Conservation (phyloP, 768 basidiomycete species). For the Pholiota microspora region DNA sequence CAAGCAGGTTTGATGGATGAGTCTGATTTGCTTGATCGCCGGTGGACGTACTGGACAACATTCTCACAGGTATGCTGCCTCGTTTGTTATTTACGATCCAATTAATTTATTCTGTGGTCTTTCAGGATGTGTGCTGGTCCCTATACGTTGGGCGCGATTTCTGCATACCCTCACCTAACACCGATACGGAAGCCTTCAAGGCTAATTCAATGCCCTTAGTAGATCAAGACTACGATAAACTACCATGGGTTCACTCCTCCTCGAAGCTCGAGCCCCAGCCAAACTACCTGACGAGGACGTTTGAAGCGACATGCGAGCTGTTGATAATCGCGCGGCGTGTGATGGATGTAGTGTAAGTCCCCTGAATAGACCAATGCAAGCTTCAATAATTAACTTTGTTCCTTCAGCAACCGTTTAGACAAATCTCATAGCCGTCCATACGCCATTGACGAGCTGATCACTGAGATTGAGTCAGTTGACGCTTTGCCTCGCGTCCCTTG, state of each 20-base stretch:
- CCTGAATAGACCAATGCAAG: too few relatives aligned
- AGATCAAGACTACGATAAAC: slow-evolving; percentile 46
- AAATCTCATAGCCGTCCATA: slow-evolving; percentile 36
- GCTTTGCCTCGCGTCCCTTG: neutral
- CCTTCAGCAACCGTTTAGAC: slow-evolving; percentile 41
- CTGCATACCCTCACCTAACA: slow-evolving; percentile 37
- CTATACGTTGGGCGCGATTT: slow-evolving; percentile 65
- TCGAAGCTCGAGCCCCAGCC: slow-evolving; percentile 38
- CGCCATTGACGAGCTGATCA: slow-evolving; percentile 45
- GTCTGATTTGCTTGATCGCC: slow-evolving; percentile 53
- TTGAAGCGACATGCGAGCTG: slow-evolving; percentile 48
- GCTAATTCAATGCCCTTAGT: slow-evolving; percentile 46
- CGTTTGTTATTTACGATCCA: neutral
- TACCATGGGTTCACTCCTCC: slow-evolving; percentile 42
- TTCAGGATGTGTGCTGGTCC: slow-evolving; percentile 62
- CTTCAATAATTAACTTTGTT: neutral
- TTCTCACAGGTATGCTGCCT: slow-evolving; percentile 43
- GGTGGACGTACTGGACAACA: slow-evolving; percentile 60
- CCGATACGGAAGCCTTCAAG: slow-evolving; percentile 19
- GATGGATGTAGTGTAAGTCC: slow-evolving; percentile 54
- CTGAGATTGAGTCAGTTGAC: slow-evolving; percentile 48
- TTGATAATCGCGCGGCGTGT: slow-evolving; percentile 47
- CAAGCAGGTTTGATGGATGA: slow-evolving; percentile 48
- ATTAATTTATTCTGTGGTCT: slow-evolving; percentile 1
- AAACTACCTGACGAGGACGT: slow-evolving; percentile 43